Conservation (phyloP, 2,329 filamentous ascomycete genomes). For the Apiospora saccharicola region DNA sequence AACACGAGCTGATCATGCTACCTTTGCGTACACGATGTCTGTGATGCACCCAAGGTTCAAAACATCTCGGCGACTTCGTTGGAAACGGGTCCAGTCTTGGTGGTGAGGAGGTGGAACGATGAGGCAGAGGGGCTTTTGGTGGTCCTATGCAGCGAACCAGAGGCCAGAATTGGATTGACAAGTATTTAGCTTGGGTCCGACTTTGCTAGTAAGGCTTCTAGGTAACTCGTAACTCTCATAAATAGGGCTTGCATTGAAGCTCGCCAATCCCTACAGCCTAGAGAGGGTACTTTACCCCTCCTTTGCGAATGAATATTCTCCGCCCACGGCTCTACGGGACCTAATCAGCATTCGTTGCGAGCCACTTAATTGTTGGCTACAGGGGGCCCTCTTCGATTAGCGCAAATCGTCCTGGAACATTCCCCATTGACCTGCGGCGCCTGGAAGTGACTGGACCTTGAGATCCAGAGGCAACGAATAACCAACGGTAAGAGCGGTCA, state of each 20-base stretch:
- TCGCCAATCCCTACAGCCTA: neutral
- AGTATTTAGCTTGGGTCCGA: neutral
- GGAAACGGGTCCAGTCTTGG: slow-evolving; percentile 5
- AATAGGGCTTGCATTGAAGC: neutral
- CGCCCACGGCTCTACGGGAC: slow-evolving; percentile 11
- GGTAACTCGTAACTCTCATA: neutral
- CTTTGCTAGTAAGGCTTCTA: neutral
- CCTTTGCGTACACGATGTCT: neutral
- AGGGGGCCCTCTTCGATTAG: slow-evolving; percentile 6
- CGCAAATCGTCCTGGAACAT: neutral
- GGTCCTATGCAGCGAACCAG: neutral
- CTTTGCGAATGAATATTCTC: neutral
- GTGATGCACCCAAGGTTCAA: neutral
- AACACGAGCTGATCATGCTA: slow-evolving; percentile 5
- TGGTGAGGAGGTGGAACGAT: slow-evolving; percentile 9
- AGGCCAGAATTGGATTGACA: neutral
- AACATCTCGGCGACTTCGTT: neutral
- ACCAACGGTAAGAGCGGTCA: slow-evolving; percentile 14
- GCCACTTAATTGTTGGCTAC: slow-evolving; percentile 12
- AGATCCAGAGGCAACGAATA: slow-evolving; percentile 7
- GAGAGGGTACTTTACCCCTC: neutral
- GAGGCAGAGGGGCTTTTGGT: slow-evolving; percentile 4
- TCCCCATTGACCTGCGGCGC: slow-evolving; percentile 8
- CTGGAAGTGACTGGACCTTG: neutral
- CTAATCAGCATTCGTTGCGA: slow-evolving; percentile 14